Evolutionary conservation across 1,139 yeast genomes (phyloP), one percentile per base, ranked within the genome.

Genomic region (Saccharomyces hybrid): DNA sequence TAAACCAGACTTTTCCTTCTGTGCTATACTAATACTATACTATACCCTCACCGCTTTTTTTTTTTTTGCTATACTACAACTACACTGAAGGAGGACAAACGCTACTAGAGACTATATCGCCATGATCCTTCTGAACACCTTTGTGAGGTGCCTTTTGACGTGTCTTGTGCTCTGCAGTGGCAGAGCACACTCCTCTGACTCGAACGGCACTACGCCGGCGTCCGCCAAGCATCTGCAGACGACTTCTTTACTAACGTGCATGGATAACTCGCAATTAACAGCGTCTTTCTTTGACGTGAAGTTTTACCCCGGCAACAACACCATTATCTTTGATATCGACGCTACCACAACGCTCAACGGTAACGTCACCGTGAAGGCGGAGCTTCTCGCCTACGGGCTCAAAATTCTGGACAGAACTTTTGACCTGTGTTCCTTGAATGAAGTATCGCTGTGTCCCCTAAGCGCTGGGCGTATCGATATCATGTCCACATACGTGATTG

Each of bases 211-310:
- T 57, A 60, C 24, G 7, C 14, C 19, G 14, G 46, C 12, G 19
- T 38, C 32, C 12, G 61, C 63, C 5, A 66, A 61, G 51, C 61
- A 61, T 55, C 54, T 74, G 49, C 67, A 63, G 53, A 72, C 97
- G 0, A 72, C 81, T 12, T 89, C 98, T n/a, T 77, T 95, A 62
- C 75, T 91, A 63, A 88, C 99, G 51, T 93, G 99, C 75, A 90
- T 90, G 96, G 86, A 84, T 55, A 76, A 87, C 71, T 91, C 99
- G 11, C 86, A 84, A 69, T 84, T 95, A 68, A 83, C 96, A 1
- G 95, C 97, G 5, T 81, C 91, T n/a, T 81, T 77, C 61, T 91
- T 95, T 66, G 87, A 88, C 63, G 95, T 91, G 56, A 73, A 73
- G 49, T 88, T 79, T 68, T 84, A 73, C 66, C 95, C 96, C 3